Conservation (phyloP, 768 basidiomycete species). For the Serendipita sp. region DNA sequence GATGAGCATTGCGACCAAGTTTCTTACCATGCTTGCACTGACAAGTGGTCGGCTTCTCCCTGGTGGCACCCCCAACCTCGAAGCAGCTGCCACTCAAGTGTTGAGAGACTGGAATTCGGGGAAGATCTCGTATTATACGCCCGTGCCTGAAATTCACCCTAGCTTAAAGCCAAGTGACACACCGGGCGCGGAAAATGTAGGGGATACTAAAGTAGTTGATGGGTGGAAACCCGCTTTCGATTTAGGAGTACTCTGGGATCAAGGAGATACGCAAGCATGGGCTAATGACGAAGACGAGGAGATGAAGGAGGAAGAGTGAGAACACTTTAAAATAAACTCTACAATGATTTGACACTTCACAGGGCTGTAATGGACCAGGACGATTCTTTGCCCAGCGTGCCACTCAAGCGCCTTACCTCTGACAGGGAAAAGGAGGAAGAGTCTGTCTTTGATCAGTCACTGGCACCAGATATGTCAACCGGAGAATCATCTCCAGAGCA, state of each 20-base stretch:
- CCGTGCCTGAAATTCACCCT: slow-evolving; percentile 62
- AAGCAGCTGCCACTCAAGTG: slow-evolving; percentile 64
- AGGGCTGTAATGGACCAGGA: not conserved
- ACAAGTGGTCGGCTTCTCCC: slow-evolving; percentile 62
- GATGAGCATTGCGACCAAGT: slow-evolving; percentile 45
- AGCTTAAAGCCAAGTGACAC: slow-evolving; percentile 28
- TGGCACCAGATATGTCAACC: not conserved
- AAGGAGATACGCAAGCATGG: slow-evolving; percentile 69
- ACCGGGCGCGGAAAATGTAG: slow-evolving; percentile 63
- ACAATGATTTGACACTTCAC: not conserved
- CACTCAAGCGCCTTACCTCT: slow-evolving; percentile 3
- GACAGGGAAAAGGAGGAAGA: slow-evolving; percentile 4
- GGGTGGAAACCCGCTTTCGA: slow-evolving; percentile 65
- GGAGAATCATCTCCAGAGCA: not conserved
- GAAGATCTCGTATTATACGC: slow-evolving; percentile 79
- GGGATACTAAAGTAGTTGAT: slow-evolving; percentile 61
- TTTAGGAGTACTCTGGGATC: slow-evolving; percentile 62
- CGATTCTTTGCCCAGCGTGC: not conserved
- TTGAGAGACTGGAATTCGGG: slow-evolving; percentile 91
- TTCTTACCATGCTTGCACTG: slow-evolving; percentile 79
- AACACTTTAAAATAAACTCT: not conserved
- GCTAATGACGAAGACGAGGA: slow-evolving; percentile 24
- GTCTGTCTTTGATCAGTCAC: not conserved
- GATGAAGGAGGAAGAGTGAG: slow-evolving; percentile 28
- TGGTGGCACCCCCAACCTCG: slow-evolving; percentile 85